A percentile compares a stretch with the other conserved stretches of the same genome.
phyloP scores from a whole-genome alignment of 2,329 filamentous ascomycete species.

The Emergomyces africanus region DNA sequence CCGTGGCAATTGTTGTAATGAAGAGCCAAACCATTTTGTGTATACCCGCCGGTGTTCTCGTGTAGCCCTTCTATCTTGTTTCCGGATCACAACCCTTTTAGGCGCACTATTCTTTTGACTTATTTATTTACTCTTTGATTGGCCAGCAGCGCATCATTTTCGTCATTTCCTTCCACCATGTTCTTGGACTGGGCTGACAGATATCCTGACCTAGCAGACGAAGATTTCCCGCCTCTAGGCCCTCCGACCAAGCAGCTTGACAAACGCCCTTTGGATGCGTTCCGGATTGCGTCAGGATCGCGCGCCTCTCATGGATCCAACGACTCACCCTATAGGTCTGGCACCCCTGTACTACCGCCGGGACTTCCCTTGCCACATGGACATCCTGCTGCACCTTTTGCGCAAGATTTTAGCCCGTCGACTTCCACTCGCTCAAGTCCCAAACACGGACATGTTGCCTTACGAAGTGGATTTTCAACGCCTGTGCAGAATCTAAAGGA shows the following conservation, averaged over 20 bases:
- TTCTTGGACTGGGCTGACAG: constrained; percentile 17
- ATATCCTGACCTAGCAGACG: constrained; percentile 20
- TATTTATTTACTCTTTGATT: constrained; percentile 10
- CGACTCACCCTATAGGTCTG: constrained; percentile 16
- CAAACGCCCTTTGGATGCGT: constrained; percentile 6
- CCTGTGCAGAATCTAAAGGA: constrained; percentile 18
- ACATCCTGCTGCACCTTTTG: constrained; percentile 24
- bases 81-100: constrained; percentile 8
- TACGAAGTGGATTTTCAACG: constrained; percentile 16
- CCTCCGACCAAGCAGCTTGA: constrained; percentile 23
- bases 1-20: constrained; percentile 15
- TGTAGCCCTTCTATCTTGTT: constrained; percentile 12
- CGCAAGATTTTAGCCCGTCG: constrained; percentile 19
- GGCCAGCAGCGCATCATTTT: constrained; percentile 5
- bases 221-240: constrained; percentile 36
- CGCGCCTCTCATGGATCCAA: not conserved
- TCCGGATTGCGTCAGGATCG: constrained; percentile 13
- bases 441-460: not conserved
- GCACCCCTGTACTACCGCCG: constrained; percentile 29
- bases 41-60: constrained; percentile 4
- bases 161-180: not conserved
- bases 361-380: constrained; percentile 30
- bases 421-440: not conserved
- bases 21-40: constrained; percentile 8
- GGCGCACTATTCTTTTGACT: constrained; percentile 10